phyloP scores from a whole-genome alignment of 805 yeast genomes.

The Debaryomyces maramus region DNA sequence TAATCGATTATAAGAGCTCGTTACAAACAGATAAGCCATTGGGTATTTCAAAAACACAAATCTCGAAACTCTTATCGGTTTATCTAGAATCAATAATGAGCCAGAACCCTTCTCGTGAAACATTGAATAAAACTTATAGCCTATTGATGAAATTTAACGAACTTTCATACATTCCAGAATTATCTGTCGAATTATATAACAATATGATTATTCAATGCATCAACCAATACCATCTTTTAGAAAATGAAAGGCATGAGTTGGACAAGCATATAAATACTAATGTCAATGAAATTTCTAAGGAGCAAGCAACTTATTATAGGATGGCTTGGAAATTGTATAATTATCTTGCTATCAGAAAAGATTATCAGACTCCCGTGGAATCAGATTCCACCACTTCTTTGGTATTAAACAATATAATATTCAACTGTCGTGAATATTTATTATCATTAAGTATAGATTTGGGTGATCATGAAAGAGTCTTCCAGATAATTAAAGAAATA shows the following conservation, averaged over 20 bases:
- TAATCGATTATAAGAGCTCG: conserved; percentile 43
- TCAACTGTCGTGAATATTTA: conserved; percentile 28
- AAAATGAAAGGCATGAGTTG: conserved; percentile 6
- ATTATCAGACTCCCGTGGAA: conserved; percentile 20
- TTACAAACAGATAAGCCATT: conserved; percentile 12
- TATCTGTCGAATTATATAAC: conserved; percentile 29
- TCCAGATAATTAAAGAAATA: conserved; percentile 37
- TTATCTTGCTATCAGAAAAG: conserved; percentile 36
- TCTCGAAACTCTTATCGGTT: conserved; percentile 44
- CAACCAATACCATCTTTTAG: conserved; percentile 18
- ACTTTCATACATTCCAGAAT: conserved; percentile 37
- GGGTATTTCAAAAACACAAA: conserved; percentile 19
- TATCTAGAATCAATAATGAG: conserved; percentile 34
- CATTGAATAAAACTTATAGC: conserved; percentile 22
- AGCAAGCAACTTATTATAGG: conserved; percentile 15
- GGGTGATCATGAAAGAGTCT: conserved; percentile 34
- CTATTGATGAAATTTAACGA: conserved; percentile 28
- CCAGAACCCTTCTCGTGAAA: conserved; percentile 6
- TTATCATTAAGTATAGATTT: conserved; percentile 32
- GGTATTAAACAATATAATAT: conserved; percentile 7
- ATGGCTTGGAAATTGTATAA: conserved; percentile 34
- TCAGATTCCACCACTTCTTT: conserved; percentile 6
- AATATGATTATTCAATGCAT: conserved; percentile 29
- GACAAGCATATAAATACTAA: not conserved
- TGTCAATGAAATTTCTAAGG: conserved; percentile 7